Percentiles rank a stretch among this genome's conserved stretches.
These are phyloP conservation scores for Cinchona pubescens DNA, from an alignment of 257 asterid genomes.

Conservation along the genomic window DNA sequence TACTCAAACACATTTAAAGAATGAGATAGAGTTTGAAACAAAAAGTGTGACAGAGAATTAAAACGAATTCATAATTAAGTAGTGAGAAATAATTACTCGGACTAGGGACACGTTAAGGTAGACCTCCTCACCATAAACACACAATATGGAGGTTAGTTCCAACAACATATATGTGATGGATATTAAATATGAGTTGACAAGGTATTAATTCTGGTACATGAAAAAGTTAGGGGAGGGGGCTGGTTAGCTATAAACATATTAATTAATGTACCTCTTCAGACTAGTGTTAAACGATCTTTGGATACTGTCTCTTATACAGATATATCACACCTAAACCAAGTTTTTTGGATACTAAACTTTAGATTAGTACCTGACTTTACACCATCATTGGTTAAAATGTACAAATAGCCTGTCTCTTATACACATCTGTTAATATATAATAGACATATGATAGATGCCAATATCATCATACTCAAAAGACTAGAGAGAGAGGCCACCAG, in stretches of 20 bases:
- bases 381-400: too few species aligned
- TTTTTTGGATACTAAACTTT: too few species aligned
- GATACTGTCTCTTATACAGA: too few species aligned
- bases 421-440: too few species aligned
- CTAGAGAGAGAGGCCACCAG: slow-evolving; percentile 42
- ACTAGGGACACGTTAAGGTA: neutral
- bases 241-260: slow-evolving; percentile 34
- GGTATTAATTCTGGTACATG: slow-evolving; percentile 21
- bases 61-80: too few species aligned
- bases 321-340: too few species aligned
- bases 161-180: slow-evolving; percentile 7
- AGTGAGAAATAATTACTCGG: neutral
- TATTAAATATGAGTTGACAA: slow-evolving; percentile 4
- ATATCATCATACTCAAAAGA: slow-evolving; percentile 34
- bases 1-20: too few species aligned
- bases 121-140: neutral
- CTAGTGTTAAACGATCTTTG: too few species aligned
- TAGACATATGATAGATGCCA: slow-evolving; percentile 37
- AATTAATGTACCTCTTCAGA: slow-evolving; percentile 47
- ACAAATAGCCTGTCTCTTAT: too few species aligned
- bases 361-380: slow-evolving; percentile 43
- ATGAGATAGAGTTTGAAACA: too few species aligned
- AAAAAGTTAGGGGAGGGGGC: slow-evolving; percentile 21
- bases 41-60: too few species aligned
- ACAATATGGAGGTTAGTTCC: slow-evolving; percentile 16